phyloP scores from a whole-genome alignment of 1,284 basidiomycete species.

The Cutaneotrichosporon dermatis region DNA sequence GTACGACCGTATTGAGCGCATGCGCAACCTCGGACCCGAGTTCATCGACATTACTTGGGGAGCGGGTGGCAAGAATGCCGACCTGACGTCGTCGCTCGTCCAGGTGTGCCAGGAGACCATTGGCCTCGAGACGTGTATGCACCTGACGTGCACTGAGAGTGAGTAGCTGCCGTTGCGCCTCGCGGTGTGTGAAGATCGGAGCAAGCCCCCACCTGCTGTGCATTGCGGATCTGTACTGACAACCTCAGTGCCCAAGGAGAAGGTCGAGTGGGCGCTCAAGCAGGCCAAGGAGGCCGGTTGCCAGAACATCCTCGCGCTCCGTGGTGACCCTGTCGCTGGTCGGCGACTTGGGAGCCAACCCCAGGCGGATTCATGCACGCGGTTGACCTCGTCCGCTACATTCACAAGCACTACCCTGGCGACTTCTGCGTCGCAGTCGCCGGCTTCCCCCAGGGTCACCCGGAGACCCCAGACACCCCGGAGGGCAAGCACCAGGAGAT shows the following conservation, averaged over 20 bases:
- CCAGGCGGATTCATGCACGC: slow-evolving; percentile 85
- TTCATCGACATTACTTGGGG: slow-evolving; percentile 99
- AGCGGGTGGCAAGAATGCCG: slow-evolving; percentile 89
- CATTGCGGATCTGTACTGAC: neutral
- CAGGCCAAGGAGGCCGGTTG: slow-evolving; percentile 89
- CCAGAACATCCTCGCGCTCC: slow-evolving; percentile 89
- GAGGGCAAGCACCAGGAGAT: slow-evolving; percentile 61
- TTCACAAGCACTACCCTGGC: slow-evolving; percentile 72
- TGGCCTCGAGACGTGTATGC: slow-evolving; percentile 96
- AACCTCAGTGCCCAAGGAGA: slow-evolving; percentile 69
- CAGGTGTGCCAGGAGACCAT: slow-evolving; percentile 89
- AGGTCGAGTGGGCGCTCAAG: slow-evolving; percentile 87
- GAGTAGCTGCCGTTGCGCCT: slow-evolving; percentile 17
- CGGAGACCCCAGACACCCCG: slow-evolving; percentile 57
- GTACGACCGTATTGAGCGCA: slow-evolving; percentile 94
- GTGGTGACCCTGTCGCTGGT: slow-evolving; percentile 84
- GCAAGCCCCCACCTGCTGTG: no score
- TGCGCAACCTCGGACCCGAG: slow-evolving; percentile 91
- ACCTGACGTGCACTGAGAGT: slow-evolving; percentile 94
- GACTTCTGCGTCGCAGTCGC: slow-evolving; percentile 93
- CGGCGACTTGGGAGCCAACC: slow-evolving; percentile 84
- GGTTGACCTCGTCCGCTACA: slow-evolving; percentile 83
- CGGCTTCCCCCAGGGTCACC: slow-evolving; percentile 73
- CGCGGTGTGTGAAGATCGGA: no score
- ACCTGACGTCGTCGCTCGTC: slow-evolving; percentile 89